These are phyloP conservation scores for Rubroshorea leprosula DNA, from an alignment of 345 rosid genomes.

Conservation along the genomic window DNA sequence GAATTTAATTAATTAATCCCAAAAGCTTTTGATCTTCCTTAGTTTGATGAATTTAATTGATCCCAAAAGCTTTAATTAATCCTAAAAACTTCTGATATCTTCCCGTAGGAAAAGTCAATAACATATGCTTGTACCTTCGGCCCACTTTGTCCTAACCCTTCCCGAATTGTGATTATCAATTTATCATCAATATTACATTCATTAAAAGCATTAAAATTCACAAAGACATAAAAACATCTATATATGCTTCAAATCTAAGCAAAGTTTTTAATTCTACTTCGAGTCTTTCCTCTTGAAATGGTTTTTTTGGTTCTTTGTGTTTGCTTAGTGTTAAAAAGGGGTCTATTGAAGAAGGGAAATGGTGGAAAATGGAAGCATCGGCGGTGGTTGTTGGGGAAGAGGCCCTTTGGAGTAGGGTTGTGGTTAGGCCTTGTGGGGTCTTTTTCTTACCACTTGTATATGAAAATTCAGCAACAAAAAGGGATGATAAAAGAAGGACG, in stretches of 20 bases:
- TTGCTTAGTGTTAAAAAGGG: background rate
- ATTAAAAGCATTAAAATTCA: constrained; percentile 3
- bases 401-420: background rate
- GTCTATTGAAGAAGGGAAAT: background rate
- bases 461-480: constrained; percentile 8
- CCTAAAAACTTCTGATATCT: too few species aligned
- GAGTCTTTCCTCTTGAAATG: too few species aligned
- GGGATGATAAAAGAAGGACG: background rate
- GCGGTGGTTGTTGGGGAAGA: constrained; percentile 3
- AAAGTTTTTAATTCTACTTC: background rate
- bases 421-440: background rate
- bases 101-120: constrained; percentile 5
- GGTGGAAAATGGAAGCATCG: background rate
- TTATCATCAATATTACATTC: too few species aligned
- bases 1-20: background rate
- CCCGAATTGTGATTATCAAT: constrained; percentile 8
- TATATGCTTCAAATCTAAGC: too few species aligned
- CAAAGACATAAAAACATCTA: too few species aligned
- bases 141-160: constrained; percentile 8
- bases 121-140: constrained; percentile 11
- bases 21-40: constrained; percentile 12
- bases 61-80: too few species aligned
- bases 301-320: too few species aligned
- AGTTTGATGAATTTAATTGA: too few species aligned
- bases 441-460: background rate